These are phyloP conservation scores for Warburgia ugandensis DNA, from an alignment of 164 flowering plant species.

Conservation along the genomic window DNA sequence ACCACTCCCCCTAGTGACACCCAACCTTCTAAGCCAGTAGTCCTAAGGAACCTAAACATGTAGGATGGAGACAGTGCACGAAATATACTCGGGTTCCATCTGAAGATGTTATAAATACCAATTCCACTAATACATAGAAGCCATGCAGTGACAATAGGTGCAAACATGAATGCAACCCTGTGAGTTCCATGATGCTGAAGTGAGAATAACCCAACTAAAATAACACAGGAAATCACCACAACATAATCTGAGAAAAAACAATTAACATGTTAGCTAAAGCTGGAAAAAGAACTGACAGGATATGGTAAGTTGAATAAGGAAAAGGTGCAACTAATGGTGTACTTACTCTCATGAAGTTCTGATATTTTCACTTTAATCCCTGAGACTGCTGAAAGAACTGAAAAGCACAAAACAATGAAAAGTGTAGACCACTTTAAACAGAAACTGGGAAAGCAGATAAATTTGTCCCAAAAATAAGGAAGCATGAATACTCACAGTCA, in stretches of 20 bases:
- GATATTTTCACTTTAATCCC: conserved; percentile 39
- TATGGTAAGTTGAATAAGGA: not conserved
- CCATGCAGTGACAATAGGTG: conserved; percentile 64
- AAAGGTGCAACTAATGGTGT: not conserved
- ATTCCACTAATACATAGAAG: conserved; percentile 49
- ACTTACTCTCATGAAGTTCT: conserved; percentile 53
- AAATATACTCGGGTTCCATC: conserved; percentile 57
- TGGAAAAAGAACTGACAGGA: not conserved
- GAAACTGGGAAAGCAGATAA: not conserved
- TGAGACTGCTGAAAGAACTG: conserved; percentile 75
- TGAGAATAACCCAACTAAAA: conserved; percentile 57
- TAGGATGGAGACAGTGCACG: conserved; percentile 63
- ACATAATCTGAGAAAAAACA: conserved; percentile 40
- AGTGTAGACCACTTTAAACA: not conserved
- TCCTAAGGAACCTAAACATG: conserved; percentile 46
- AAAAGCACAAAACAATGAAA: not conserved
- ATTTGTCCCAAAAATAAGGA: not conserved
- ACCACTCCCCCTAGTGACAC: conserved; percentile 69
- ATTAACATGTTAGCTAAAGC: not conserved
- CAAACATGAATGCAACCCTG: conserved; percentile 64
- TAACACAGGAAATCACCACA: conserved; percentile 43
- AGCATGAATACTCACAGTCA: too few species aligned
- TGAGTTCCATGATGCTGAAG: conserved; percentile 68
- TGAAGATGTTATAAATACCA: conserved; percentile 58
- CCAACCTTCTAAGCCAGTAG: conserved; percentile 62